Evolutionary conservation across 2,329 filamentous ascomycete species (phyloP).

Genomic region (Pseudocercospora musae): DNA sequence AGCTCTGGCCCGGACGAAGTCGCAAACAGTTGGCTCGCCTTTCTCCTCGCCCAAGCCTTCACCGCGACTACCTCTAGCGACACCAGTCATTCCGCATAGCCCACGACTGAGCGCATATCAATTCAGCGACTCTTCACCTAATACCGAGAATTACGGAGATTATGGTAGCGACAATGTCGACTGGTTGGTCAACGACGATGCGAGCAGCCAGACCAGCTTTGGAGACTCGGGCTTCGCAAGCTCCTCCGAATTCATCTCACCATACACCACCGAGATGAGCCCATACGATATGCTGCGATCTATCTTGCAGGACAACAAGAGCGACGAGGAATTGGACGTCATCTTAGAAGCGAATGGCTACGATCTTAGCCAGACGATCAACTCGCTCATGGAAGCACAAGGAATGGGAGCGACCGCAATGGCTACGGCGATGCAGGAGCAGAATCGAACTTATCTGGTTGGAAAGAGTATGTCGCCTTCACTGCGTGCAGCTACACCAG

Average conservation of each 20-base stretch:
- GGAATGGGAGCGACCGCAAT: constrained; percentile 44
- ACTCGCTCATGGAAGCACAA: constrained; percentile 77
- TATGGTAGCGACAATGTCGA: constrained; percentile 93
- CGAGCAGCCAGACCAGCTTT: constrained; percentile 74
- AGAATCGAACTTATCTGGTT: constrained; percentile 65
- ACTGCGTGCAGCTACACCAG: constrained; percentile 71
- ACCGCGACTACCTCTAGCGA: constrained; percentile 83
- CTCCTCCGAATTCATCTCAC: constrained; percentile 71
- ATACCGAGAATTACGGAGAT: constrained; percentile 84
- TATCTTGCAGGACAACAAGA: constrained; percentile 81
- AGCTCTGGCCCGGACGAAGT: constrained; percentile 72
- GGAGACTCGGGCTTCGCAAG: constrained; percentile 71
- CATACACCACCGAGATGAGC: constrained; percentile 82
- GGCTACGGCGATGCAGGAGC: constrained; percentile 30
- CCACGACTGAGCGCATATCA: constrained; percentile 93
- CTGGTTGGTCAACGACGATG: constrained; percentile 86
- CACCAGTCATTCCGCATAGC: constrained; percentile 87
- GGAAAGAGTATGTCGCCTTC: constrained; percentile 83
- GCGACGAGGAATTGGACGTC: constrained; percentile 92
- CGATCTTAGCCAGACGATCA: constrained; percentile 87
- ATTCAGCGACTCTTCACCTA: constrained; percentile 79
- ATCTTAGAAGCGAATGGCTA: constrained; percentile 86
- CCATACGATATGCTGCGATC: constrained; percentile 97
- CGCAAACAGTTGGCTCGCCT: constrained; percentile 67
- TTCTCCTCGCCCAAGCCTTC: constrained; percentile 93